Conservation (phyloP, 2,329 filamentous ascomycete species). For the Cryphonectria radicalis region DNA sequence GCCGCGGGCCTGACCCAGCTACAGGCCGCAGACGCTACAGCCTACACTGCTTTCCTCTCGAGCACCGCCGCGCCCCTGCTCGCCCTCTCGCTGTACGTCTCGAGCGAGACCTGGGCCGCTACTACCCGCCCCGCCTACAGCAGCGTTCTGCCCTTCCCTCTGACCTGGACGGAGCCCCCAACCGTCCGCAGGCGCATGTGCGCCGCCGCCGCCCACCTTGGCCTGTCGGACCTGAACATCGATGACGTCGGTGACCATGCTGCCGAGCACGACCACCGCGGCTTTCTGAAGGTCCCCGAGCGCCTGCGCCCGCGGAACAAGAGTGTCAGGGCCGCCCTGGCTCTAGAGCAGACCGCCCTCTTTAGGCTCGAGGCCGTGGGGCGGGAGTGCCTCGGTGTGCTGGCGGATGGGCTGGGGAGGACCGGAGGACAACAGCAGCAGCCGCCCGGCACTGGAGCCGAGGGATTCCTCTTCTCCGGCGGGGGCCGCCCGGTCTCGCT, state of each 20-base stretch:
- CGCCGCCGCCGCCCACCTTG: slow-evolving; percentile 69
- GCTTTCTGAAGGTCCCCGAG: slow-evolving; percentile 41
- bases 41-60: slow-evolving; percentile 71
- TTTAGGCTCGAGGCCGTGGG: slow-evolving; percentile 79
- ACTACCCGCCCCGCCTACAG: slow-evolving; percentile 82
- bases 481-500: slow-evolving; percentile 57
- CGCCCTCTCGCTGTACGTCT: slow-evolving; percentile 88
- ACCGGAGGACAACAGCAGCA: not conserved
- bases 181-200: slow-evolving; percentile 72
- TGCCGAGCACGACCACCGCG: slow-evolving; percentile 34
- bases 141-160: slow-evolving; percentile 78
- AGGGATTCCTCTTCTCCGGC: slow-evolving; percentile 14
- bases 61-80: slow-evolving; percentile 77
- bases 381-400: slow-evolving; percentile 70
- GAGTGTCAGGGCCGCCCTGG: slow-evolving; percentile 65
- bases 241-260: slow-evolving; percentile 42
- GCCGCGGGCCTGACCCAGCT: slow-evolving; percentile 45
- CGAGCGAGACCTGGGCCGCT: slow-evolving; percentile 81
- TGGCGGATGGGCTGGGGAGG: slow-evolving; percentile 55
- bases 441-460: slow-evolving; percentile 44
- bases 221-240: slow-evolving; percentile 69
- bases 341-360: slow-evolving; percentile 70
- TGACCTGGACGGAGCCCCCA: slow-evolving; percentile 85
- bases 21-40: slow-evolving; percentile 53
- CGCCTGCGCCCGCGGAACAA: slow-evolving; percentile 58